Evolutionary conservation across 2,329 filamentous ascomycete species (phyloP).

Genomic region (Cyclaneusma minus): DNA sequence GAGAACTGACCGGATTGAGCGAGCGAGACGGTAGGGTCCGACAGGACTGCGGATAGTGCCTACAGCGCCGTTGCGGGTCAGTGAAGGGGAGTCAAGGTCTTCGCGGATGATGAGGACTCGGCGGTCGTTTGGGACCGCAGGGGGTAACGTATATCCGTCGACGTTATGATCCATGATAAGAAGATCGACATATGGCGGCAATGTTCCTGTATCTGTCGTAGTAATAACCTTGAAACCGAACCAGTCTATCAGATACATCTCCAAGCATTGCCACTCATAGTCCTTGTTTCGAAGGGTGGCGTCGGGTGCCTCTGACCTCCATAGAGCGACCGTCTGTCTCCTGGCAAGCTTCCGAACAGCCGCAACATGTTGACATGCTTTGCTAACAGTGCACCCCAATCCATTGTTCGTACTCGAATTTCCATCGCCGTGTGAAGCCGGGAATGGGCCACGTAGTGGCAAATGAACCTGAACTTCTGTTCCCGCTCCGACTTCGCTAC

Average conservation of each 20-base stretch:
- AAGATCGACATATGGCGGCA: slow-evolving; percentile 7
- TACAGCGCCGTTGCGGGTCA: slow-evolving; percentile 2
- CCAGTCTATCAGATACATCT: slow-evolving; percentile 14
- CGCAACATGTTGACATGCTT: too few relatives aligned
- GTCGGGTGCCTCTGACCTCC: too few relatives aligned
- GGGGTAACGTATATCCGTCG: slow-evolving; percentile 1
- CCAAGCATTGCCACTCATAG: slow-evolving; percentile 11
- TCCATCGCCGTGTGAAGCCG: too few relatives aligned
- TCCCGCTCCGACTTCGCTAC: slow-evolving; percentile 33
- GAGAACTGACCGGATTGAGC: slow-evolving; percentile 10
- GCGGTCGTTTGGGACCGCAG: slow-evolving; percentile 2
- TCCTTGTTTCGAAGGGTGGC: slow-evolving; percentile 2
- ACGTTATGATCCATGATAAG: slow-evolving; percentile 8
- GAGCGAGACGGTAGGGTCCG: slow-evolving; percentile 14
- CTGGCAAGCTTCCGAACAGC: too few relatives aligned
- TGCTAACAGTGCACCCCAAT: too few relatives aligned
- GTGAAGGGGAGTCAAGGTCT: slow-evolving; percentile 5
- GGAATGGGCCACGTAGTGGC: slow-evolving; percentile 15
- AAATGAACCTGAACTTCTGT: slow-evolving; percentile 36
- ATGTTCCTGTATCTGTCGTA: neutral
- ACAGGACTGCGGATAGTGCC: slow-evolving; percentile 10
- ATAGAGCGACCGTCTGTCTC: too few relatives aligned
- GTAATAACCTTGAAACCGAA: slow-evolving; percentile 11
- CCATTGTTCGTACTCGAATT: too few relatives aligned
- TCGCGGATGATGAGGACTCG: slow-evolving; percentile 11